Percentiles rank a stretch among this genome's conserved stretches.
These are phyloP conservation scores for Cicer yamashitae DNA, from an alignment of 306 rosid genomes.

Conservation along the genomic window DNA sequence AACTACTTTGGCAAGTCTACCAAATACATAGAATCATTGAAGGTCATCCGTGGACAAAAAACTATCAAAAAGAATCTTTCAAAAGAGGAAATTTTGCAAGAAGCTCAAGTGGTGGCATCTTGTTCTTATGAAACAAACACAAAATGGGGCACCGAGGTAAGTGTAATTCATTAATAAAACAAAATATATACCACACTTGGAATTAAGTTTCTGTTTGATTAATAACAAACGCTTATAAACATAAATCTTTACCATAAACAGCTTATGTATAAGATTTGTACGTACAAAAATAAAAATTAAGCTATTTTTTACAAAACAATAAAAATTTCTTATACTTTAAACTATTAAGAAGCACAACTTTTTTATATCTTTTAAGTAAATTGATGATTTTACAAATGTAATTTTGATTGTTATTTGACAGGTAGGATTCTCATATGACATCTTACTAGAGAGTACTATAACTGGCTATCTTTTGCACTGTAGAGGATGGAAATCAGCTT, in stretches of 20 bases:
- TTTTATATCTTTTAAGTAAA: too few species aligned
- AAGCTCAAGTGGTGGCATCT: slow-evolving; percentile 50
- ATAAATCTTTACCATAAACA: too few species aligned
- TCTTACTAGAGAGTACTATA: slow-evolving; percentile 48
- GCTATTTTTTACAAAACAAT: too few species aligned
- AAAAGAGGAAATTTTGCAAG: slow-evolving; percentile 37
- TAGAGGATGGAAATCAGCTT: slow-evolving; percentile 56
- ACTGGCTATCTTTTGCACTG: slow-evolving; percentile 51
- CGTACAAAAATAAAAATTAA: too few species aligned
- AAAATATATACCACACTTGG: not conserved
- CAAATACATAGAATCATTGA: slow-evolving; percentile 46
- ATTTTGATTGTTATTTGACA: slow-evolving; percentile 1
- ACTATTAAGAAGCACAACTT: too few species aligned
- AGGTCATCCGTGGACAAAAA: slow-evolving; percentile 41
- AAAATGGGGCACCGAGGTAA: slow-evolving; percentile 57
- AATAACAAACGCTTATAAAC: too few species aligned
- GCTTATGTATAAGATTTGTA: too few species aligned
- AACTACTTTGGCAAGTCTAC: slow-evolving; percentile 47
- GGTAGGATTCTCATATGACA: slow-evolving; percentile 53
- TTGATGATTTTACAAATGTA: not conserved
- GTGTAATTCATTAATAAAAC: not conserved
- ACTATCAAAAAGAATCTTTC: slow-evolving; percentile 16
- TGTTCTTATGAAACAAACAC: slow-evolving; percentile 50
- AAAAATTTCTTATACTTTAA: too few species aligned
- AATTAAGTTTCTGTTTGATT: not conserved